A percentile compares a stretch with the other conserved stretches of the same genome.
Evolutionary conservation across 2,329 filamentous ascomycete species (phyloP).

Genomic region (Albophoma yamanashiensis): DNA sequence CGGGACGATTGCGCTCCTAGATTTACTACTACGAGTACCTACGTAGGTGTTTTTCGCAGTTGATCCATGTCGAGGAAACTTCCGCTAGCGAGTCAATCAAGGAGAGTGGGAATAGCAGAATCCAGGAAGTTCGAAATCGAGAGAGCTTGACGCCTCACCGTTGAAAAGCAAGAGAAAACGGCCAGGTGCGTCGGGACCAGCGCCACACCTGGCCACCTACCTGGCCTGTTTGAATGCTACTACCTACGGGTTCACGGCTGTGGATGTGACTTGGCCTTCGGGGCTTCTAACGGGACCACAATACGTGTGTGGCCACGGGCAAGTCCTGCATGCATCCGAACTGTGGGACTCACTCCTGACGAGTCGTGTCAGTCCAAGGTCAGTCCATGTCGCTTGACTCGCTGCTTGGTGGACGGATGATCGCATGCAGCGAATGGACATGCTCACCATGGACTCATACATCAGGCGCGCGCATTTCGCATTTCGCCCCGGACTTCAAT

Average conservation of each 20-base stretch:
- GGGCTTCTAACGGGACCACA: background rate
- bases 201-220: background rate
- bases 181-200: background rate
- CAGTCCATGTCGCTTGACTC: no score
- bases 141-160: background rate
- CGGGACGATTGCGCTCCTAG: no score
- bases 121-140: background rate
- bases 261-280: no score
- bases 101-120: no score
- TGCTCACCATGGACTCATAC: background rate
- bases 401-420: background rate
- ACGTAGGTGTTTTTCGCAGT: no score
- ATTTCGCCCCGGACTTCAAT: background rate
- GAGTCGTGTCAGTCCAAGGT: background rate
- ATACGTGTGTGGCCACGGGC: background rate
- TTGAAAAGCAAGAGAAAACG: background rate
- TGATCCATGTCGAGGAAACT: no score
- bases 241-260: no score
- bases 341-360: background rate
- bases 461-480: no score
- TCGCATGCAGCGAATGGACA: background rate
- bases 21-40: no score
- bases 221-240: no score
- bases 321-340: background rate
- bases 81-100: background rate